Percentiles rank a stretch among this genome's conserved stretches.
phyloP scores from a whole-genome alignment of 306 rosid genomes.

The Quercus dentata region DNA sequence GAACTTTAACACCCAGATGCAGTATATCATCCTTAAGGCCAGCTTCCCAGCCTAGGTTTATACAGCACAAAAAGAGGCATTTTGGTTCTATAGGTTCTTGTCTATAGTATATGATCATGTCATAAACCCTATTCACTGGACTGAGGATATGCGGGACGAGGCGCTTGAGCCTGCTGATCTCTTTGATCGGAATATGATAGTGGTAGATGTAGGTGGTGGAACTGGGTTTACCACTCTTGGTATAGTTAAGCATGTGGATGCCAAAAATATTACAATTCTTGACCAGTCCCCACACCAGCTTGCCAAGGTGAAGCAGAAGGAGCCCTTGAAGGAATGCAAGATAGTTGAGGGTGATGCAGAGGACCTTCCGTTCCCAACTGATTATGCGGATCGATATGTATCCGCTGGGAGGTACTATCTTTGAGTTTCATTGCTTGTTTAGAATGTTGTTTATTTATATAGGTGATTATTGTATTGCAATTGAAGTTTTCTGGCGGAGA shows the following conservation, averaged over 20 bases:
- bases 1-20: conserved; percentile 38
- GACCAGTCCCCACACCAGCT: conserved; percentile 87
- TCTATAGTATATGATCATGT: conserved; percentile 76
- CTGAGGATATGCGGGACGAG: conserved; percentile 90
- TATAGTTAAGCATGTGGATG: conserved; percentile 83
- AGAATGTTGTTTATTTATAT: neutral
- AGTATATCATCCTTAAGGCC: conserved; percentile 63
- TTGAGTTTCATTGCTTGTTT: neutral
- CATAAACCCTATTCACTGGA: conserved; percentile 88
- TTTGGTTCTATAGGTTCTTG: conserved; percentile 80
- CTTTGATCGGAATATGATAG: conserved; percentile 51
- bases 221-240: conserved; percentile 87
- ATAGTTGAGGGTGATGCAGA: conserved; percentile 83
- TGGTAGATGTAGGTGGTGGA: conserved; percentile 88
- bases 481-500: neutral
- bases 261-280: conserved; percentile 77
- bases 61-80: conserved; percentile 83
- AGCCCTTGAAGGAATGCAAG: conserved; percentile 77
- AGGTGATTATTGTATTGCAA: neutral
- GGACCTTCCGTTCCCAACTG: conserved; percentile 79
- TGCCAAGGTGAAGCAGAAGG: conserved; percentile 77
- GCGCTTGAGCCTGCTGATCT: conserved; percentile 83
- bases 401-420: conserved; percentile 79
- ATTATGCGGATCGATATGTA: conserved; percentile 78
- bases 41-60: conserved; percentile 73